A percentile compares a stretch with the other conserved stretches of the same genome.
These are phyloP conservation scores for Candida palmyrensis DNA, from an alignment of 805 yeast genomes.

Conservation along the genomic window DNA sequence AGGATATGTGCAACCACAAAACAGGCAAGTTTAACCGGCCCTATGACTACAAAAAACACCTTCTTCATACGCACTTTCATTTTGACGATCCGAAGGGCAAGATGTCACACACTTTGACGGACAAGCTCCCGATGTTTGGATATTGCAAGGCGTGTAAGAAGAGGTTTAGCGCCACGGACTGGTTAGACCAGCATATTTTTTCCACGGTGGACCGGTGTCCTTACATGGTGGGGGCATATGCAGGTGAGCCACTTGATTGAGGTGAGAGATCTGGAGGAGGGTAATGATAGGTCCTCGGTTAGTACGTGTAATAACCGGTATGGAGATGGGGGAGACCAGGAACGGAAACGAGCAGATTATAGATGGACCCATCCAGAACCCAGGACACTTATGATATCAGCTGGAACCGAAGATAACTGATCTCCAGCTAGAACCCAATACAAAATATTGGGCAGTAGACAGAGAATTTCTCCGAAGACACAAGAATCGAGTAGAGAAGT, in stretches of 20 bases:
- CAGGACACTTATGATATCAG: too few species aligned
- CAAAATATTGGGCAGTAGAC: too few species aligned
- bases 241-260: neutral
- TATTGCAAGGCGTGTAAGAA: conserved; percentile 44
- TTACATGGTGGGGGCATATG: too few species aligned
- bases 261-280: neutral
- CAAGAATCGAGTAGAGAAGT: too few species aligned
- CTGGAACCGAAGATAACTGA: too few species aligned
- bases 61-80: conserved; percentile 36
- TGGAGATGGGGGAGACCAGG: neutral
- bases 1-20: conserved; percentile 34
- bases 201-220: conserved; percentile 19
- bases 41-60: conserved; percentile 41
- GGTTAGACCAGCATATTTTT: conserved; percentile 54
- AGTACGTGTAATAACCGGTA: neutral
- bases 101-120: conserved; percentile 35
- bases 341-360: too few species aligned
- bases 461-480: too few species aligned
- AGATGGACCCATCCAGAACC: too few species aligned
- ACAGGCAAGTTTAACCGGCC: conserved; percentile 41
- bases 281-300: neutral
- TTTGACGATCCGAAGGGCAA: conserved; percentile 39
- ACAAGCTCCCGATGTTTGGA: conserved; percentile 34
- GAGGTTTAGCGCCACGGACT: conserved; percentile 43
- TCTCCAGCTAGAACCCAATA: too few species aligned